Base-by-base conservation (phyloP, 345 rosid species). In the Erucastrum elatum region DNA sequence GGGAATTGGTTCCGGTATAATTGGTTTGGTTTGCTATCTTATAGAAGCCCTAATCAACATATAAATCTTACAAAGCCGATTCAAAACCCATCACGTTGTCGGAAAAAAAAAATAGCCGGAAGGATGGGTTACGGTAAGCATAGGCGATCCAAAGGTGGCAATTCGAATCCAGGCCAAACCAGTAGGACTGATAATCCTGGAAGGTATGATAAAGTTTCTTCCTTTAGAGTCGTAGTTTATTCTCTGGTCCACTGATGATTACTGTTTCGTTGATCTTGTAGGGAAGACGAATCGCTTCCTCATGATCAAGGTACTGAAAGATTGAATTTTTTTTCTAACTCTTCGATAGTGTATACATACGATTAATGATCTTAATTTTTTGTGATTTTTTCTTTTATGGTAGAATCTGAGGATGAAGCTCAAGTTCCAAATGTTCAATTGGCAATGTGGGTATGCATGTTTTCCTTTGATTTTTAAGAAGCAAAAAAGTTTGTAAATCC, bases 381-480 rank as follows among this genome's bases (percentile, higher is more conserved):
- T 25, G 21, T 62, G 49, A 5, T 34, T 39, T 78, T 78, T 60
- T 46, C 30, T 77, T 60, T 46, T 75, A 44, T 68, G 82, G 90
- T 83, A 93, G 94, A 73, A 55, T 81, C 86, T 68, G 97, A 88
- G 82, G 91, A 86, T 68, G 87, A 82, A 66, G 85, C 82, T 56
- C 72, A 81, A 53, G 84, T 31, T 75, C 90, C 95, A 12, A 89
- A 74, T 72, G 73, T 91, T 87, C 93, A 93, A 67, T 96, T 96
- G 82, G 97, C 97, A 9, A 91, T 90, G 96, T 91, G 96, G 98
- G 99, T 95, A 86, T 63, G 97, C 71, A 71, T 71, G 34, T 13
- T 41, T 66, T 77, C 65, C 73, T 70, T 66, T 25, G 8, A 4
- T 61, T 61, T 46, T 58, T 61, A 5, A 26, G 8, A 26, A 10